Evolutionary conservation across 176 grass and related monocot species (phyloP), one percentile per base, ranked within the genome.

Genomic region (Pharus latifolius): DNA sequence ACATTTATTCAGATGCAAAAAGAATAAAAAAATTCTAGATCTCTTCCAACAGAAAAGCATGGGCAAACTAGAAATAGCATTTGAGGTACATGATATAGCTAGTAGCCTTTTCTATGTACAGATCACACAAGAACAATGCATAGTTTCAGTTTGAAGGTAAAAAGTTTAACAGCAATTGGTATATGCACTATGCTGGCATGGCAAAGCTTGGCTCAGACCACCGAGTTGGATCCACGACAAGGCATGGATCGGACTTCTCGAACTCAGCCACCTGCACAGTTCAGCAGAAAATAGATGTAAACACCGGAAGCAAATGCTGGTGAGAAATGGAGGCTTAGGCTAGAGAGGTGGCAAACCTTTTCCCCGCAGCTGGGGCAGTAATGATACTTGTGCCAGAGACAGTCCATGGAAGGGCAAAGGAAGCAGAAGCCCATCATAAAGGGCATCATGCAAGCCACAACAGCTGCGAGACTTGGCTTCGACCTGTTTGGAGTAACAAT

Each of bases 331-430:
- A 19, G 16, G 12, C 3, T 20, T 14, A 0, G 28, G 32, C 12
- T 60, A 64, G 28, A 40, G n/a, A 56, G 29, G 63, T 55, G 19
- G 14, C 29, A 24, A 54, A 91, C 96, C 90, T 88, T 87, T 79
- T 91, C 79, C 6, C 84, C 79, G 5, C 96, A 99, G 72, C 75
- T 86, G 25, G 96, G 90, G 82, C 90, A 95, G 56, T 88, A 91
- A 47, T 99, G 96, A 37, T 91, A 85, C 40, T 99, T 99, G 70
- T 99, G 90, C 95, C 90, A 94, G 32, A 99, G 89, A 71, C 96
- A 94, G 49, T 94, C 90, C 87, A 88, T 94, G 25, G 84, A 86
- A 19, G 90, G 90, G 75, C 90, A 91, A 23, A 94, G 76, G 79
- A 99, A 94, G 84, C 90, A 94, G 46, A 94, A 33, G 0, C 96